Evolutionary conservation across 75 land plant genomes (phyloP).

Genomic region (Picea sitchensis): DNA sequence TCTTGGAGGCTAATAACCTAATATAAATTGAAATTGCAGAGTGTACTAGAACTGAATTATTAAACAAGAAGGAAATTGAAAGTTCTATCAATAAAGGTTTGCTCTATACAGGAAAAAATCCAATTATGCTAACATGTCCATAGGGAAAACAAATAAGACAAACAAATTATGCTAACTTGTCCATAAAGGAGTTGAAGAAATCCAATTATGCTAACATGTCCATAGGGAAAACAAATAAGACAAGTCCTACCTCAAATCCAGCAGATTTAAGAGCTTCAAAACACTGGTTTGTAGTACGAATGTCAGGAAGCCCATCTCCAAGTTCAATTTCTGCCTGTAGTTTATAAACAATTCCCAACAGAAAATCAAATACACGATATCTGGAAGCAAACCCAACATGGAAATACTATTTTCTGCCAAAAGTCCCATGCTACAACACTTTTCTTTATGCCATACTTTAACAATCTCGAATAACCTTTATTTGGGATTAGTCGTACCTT

Average conservation of each 20-base stretch:
- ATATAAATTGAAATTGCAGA: too few relatives aligned
- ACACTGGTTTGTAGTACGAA: constrained; percentile 71
- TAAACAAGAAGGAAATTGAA: not conserved
- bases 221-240: not conserved
- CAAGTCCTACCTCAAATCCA: constrained; percentile 78
- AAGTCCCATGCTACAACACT: constrained; percentile 1
- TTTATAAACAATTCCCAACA: not conserved
- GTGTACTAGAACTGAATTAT: not conserved
- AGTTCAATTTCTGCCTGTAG: constrained; percentile 91
- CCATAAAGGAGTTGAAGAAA: not conserved
- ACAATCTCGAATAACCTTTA: not conserved
- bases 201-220: not conserved
- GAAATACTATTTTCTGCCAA: not conserved
- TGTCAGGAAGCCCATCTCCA: constrained; percentile 95
- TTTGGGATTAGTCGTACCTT: constrained; percentile 46
- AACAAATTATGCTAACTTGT: too few relatives aligned
- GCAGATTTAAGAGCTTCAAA: constrained; percentile 78
- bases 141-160: not conserved
- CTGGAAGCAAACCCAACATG: not conserved
- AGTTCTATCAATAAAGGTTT: not conserved
- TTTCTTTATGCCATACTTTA: not conserved
- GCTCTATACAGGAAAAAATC: not conserved
- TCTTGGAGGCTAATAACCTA: too few relatives aligned
- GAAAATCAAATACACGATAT: not conserved
- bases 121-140: too few relatives aligned